These are phyloP conservation scores for Plasmodium reichenowi DNA, from an alignment of 169 alveolate genomes.

Conservation along the genomic window DNA sequence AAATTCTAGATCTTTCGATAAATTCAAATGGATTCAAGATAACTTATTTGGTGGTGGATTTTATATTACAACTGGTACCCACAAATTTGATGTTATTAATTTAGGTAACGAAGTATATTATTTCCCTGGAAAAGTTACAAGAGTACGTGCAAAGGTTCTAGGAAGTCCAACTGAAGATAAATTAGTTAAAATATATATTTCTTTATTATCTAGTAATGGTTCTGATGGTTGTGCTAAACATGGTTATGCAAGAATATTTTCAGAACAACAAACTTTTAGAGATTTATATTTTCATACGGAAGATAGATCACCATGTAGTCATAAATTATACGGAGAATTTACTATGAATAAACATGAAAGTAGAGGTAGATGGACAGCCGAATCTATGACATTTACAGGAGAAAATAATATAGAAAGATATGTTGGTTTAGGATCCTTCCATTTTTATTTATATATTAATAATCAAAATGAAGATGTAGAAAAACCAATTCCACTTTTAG, in stretches of 20 bases:
- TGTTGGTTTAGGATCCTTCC: constrained; percentile 47
- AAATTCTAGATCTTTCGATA: constrained; percentile 75
- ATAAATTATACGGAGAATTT: constrained; percentile 59
- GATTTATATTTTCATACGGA: constrained; percentile 71
- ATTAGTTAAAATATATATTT: constrained; percentile 70
- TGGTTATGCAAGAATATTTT: constrained; percentile 78
- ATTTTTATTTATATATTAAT: constrained; percentile 37
- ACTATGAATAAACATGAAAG: constrained; percentile 38
- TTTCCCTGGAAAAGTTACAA: constrained; percentile 84
- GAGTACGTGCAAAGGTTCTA: constrained; percentile 67
- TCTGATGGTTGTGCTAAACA: constrained; percentile 80
- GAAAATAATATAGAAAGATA: constrained; percentile 41
- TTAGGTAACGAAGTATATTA: constrained; percentile 83
- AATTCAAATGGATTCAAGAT: constrained; percentile 78
- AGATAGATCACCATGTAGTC: constrained; percentile 69
- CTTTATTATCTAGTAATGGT: constrained; percentile 68
- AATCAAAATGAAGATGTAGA: constrained; percentile 67
- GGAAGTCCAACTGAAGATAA: constrained; percentile 82
- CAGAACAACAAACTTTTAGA: constrained; percentile 79
- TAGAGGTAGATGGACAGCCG: constrained; percentile 66
- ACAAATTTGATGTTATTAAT: constrained; percentile 83
- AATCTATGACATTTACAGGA: constrained; percentile 35
- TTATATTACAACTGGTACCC: constrained; percentile 82
- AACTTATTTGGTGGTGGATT: constrained; percentile 83
- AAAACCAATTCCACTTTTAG: constrained; percentile 32